phyloP scores from a whole-genome alignment of 306 rosid species.

The Fragaria iinumae region DNA sequence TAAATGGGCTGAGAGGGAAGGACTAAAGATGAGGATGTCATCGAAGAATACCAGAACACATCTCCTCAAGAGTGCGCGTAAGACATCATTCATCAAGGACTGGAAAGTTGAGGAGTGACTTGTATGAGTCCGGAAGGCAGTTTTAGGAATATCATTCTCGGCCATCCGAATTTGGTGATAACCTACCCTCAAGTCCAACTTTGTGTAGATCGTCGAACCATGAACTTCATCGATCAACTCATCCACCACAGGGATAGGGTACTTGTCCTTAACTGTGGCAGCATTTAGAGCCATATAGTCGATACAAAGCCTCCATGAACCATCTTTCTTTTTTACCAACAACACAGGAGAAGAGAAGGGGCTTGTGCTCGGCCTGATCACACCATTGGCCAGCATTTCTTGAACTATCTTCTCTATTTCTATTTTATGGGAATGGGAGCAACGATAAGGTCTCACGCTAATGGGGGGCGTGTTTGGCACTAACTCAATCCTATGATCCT shows the following conservation, averaged over 20 bases:
- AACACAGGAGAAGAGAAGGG: not conserved
- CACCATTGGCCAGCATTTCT: too few relatives aligned
- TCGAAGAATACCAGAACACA: not conserved
- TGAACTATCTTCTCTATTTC: too few relatives aligned
- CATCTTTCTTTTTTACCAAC: not conserved
- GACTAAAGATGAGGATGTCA: not conserved
- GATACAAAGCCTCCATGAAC: not conserved
- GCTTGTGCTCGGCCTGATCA: too few relatives aligned
- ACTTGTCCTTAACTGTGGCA: not conserved
- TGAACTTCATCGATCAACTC: not conserved
- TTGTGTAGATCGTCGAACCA: not conserved
- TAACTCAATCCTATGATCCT: too few relatives aligned
- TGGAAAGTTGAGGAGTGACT: not conserved
- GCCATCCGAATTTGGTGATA: not conserved
- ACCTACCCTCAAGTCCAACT: not conserved
- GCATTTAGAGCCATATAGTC: not conserved
- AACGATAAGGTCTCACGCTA: too few relatives aligned
- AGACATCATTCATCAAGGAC: not conserved
- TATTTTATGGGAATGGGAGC: too few relatives aligned
- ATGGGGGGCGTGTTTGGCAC: too few relatives aligned
- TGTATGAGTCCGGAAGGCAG: not conserved
- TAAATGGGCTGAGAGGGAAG: fast-evolving
- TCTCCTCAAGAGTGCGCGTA: too few relatives aligned
- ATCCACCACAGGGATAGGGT: not conserved
- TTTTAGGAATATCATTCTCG: not conserved